Conservation (phyloP, 2,329 filamentous ascomycete species). For the Atkinsonella texensis region DNA sequence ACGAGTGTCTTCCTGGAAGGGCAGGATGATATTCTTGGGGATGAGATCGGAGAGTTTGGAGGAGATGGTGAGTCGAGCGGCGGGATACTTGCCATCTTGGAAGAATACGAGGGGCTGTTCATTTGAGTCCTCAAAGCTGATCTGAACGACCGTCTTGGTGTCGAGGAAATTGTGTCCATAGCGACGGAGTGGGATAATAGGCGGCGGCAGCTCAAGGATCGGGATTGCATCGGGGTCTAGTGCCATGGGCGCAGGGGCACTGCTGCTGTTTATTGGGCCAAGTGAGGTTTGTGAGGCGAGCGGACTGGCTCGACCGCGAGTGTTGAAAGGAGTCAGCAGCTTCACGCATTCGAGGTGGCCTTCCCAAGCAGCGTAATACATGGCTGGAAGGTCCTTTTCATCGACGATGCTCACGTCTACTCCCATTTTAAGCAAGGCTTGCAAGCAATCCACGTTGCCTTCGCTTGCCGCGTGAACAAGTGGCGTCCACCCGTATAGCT, state of each 20-base stretch:
- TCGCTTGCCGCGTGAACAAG: conserved; percentile 94
- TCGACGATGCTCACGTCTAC: conserved; percentile 72
- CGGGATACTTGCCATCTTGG: conserved; percentile 92
- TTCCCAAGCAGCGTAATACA: conserved; percentile 99
- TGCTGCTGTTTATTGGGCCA: conserved; percentile 34
- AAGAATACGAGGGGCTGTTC: conserved; percentile 84
- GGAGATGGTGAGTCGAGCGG: conserved; percentile 87
- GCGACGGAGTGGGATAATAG: conserved; percentile 85
- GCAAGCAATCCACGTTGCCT: conserved; percentile 80
- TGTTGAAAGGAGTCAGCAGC: conserved; percentile 55
- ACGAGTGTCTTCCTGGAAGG: conserved; percentile 90
- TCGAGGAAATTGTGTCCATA: conserved; percentile 99
- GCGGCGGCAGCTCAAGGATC: conserved; percentile 80
- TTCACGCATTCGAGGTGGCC: conserved; percentile 92
- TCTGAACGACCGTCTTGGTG: conserved; percentile 90
- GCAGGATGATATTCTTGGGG: conserved; percentile 87
- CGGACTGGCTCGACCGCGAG: conserved; percentile 29
- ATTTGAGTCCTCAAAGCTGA: conserved; percentile 70
- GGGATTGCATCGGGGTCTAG: conserved; percentile 83
- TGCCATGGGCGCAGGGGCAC: conserved; percentile 46
- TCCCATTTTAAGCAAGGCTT: conserved; percentile 66
- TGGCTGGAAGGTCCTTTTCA: conserved; percentile 84
- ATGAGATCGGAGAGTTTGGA: conserved; percentile 94
- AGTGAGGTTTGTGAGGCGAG: conserved; percentile 30
- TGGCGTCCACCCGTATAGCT: conserved; percentile 94